These are phyloP conservation scores for Eucalyptus pauciflora DNA, from an alignment of 345 rosid genomes.

Conservation along the genomic window DNA sequence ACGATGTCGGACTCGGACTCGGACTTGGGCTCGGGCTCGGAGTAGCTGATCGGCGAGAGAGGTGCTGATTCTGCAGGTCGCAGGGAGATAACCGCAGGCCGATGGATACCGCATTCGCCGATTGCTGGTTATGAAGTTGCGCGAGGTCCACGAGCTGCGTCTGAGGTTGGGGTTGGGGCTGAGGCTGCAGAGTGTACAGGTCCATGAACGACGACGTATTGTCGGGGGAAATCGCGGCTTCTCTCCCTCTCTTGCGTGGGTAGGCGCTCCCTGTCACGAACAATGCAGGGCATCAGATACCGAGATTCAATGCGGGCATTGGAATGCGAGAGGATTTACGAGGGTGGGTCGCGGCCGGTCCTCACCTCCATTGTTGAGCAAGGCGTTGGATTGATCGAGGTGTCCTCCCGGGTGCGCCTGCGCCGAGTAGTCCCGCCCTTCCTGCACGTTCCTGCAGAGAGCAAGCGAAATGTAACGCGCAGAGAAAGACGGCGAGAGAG, in stretches of 20 bases:
- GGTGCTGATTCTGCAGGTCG: slow-evolving; percentile 22
- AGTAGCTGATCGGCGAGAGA: slow-evolving; percentile 18
- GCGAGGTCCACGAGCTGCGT: slow-evolving; percentile 43
- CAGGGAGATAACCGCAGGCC: slow-evolving; percentile 65
- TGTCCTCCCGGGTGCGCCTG: slow-evolving; percentile 15
- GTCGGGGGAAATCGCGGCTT: slow-evolving; percentile 2
- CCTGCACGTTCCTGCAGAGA: not conserved
- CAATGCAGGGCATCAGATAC: not conserved
- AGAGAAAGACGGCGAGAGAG: not conserved
- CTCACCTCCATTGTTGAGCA: slow-evolving; percentile 31
- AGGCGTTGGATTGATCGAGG: slow-evolving; percentile 43
- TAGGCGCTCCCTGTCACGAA: not conserved
- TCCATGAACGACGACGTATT: not conserved
- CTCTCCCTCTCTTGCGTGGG: slow-evolving; percentile 63
- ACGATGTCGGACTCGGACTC: slow-evolving; percentile 5
- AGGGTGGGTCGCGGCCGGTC: not conserved
- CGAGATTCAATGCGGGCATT: not conserved
- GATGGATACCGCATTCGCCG: slow-evolving; percentile 61
- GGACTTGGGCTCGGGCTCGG: slow-evolving; percentile 2
- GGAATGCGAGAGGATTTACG: not conserved
- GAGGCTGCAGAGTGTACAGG: not conserved
- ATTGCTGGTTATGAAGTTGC: slow-evolving; percentile 30
- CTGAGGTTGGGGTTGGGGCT: slow-evolving; percentile 26
- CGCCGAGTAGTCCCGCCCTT: slow-evolving; percentile 39
- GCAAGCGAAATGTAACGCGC: not conserved